Conservation (phyloP, 192 early-diverging fungal species). For the Paraglomus occultum region DNA sequence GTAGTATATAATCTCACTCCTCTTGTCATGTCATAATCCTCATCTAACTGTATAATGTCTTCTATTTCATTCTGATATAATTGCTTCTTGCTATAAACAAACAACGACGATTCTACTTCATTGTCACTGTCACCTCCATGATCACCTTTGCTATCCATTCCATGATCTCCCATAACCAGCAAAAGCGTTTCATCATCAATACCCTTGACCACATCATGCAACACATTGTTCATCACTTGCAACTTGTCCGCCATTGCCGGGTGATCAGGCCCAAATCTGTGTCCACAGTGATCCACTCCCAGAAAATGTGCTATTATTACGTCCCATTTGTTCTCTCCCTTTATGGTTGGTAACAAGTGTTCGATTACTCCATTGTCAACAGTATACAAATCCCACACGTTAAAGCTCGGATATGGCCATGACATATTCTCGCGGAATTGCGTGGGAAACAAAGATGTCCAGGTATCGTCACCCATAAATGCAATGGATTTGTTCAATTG, state of each 20-base stretch:
- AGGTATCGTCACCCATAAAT: constrained; percentile 96
- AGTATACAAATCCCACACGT: constrained; percentile 90
- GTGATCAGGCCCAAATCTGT: constrained; percentile 85
- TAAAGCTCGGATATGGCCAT: constrained; percentile 62
- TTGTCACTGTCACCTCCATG: constrained; percentile 94
- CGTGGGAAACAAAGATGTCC: constrained; percentile 80
- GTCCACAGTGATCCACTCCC: constrained; percentile 96
- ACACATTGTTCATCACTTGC: constrained; percentile 76
- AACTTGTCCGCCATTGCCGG: constrained; percentile 85
- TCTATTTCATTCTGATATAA: constrained; percentile 14
- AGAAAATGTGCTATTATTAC: constrained; percentile 89
- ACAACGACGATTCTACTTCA: constrained; percentile 84
- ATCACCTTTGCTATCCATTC: constrained; percentile 94
- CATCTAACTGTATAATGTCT: constrained; percentile 31
- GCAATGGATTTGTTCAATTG: constrained; percentile 49
- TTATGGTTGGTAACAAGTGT: constrained; percentile 35
- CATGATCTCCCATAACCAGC: constrained; percentile 95
- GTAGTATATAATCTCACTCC: constrained; percentile 15
- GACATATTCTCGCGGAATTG: constrained; percentile 50
- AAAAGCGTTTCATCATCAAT: constrained; percentile 80
- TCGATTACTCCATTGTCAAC: constrained; percentile 86
- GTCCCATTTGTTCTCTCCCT: constrained; percentile 60
- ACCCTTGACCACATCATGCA: constrained; percentile 60
- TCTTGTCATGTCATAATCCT: constrained; percentile 28
- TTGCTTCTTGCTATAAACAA: constrained; percentile 68